Evolutionary conservation across 2,329 filamentous ascomycete species (phyloP).

Genomic region (Falciphora oryzae): DNA sequence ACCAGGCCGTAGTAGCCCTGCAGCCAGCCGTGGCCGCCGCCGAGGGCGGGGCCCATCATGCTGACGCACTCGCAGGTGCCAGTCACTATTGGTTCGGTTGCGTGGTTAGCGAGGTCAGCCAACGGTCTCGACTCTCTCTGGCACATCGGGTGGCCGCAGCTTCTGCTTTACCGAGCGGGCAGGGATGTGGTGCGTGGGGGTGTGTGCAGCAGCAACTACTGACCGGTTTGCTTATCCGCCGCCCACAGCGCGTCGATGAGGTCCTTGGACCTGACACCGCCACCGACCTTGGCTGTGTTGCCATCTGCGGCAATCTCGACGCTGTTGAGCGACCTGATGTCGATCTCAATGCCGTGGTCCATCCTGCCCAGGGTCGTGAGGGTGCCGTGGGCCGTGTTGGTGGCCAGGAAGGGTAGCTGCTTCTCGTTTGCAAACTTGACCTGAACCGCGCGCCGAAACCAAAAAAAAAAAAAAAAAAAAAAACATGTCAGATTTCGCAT

Average conservation of each 20-base stretch:
- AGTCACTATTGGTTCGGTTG: neutral
- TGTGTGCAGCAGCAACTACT: constrained; percentile 3
- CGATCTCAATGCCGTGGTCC: constrained; percentile 39
- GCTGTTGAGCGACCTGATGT: constrained; percentile 36
- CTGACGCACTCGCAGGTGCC: constrained; percentile 46
- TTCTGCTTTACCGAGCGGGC: neutral
- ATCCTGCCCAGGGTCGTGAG: constrained; percentile 38
- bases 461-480: no score
- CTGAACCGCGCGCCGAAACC: neutral
- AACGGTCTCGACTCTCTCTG: no score
- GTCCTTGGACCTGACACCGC: constrained; percentile 39
- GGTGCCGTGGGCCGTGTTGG: constrained; percentile 46
- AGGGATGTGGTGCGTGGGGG: neutral
- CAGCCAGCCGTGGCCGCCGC: constrained; percentile 51
- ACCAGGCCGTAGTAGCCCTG: constrained; percentile 48
- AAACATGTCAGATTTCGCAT: neutral
- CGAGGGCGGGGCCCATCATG: constrained; percentile 38
- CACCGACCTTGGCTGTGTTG: constrained; percentile 40
- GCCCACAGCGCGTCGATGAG: constrained; percentile 44
- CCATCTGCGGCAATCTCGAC: constrained; percentile 36
- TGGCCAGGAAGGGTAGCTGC: constrained; percentile 44
- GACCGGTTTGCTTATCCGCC: constrained; percentile 44
- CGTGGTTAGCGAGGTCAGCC: constrained; percentile 14
- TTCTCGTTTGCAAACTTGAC: constrained; percentile 43
- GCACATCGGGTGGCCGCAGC: no score